phyloP scores from a whole-genome alignment of 768 basidiomycete species.

The Termitomyces titanicus region DNA sequence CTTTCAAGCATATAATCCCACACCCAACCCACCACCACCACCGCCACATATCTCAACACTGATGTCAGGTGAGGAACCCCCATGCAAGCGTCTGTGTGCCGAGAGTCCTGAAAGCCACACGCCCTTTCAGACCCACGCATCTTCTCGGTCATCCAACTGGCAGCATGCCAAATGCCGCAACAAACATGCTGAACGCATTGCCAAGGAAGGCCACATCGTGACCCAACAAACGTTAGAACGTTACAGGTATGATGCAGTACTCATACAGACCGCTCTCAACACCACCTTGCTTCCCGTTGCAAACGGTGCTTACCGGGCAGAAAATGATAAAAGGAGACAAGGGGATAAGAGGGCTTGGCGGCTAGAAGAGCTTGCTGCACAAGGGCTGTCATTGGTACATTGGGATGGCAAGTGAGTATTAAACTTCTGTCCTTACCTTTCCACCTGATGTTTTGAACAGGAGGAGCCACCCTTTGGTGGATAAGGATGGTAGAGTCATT shows the following conservation, averaged over 20 bases:
- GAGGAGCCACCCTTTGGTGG: too few species aligned
- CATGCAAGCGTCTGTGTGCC: too few species aligned
- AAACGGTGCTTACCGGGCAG: background rate
- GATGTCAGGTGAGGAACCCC: too few species aligned
- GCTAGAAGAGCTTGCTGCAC: background rate
- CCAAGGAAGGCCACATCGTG: background rate
- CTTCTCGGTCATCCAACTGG: too few species aligned
- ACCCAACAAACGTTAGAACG: background rate
- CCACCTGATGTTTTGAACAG: background rate
- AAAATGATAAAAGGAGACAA: background rate
- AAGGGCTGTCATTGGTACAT: background rate
- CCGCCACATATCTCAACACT: too few species aligned
- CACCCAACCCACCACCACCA: too few species aligned
- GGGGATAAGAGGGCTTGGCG: background rate
- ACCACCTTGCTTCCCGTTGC: background rate
- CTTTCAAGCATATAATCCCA: too few species aligned
- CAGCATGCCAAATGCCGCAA: background rate
- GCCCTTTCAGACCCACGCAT: too few species aligned
- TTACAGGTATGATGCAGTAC: background rate
- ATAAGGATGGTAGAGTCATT: too few species aligned
- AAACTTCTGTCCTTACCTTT: too few species aligned
- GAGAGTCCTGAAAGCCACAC: too few species aligned
- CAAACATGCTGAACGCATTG: background rate
- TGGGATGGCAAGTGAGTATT: background rate
- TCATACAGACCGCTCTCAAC: background rate